These are phyloP conservation scores for Podila epigama DNA, from an alignment of 192 early-diverging fungal genomes.

Conservation along the genomic window DNA sequence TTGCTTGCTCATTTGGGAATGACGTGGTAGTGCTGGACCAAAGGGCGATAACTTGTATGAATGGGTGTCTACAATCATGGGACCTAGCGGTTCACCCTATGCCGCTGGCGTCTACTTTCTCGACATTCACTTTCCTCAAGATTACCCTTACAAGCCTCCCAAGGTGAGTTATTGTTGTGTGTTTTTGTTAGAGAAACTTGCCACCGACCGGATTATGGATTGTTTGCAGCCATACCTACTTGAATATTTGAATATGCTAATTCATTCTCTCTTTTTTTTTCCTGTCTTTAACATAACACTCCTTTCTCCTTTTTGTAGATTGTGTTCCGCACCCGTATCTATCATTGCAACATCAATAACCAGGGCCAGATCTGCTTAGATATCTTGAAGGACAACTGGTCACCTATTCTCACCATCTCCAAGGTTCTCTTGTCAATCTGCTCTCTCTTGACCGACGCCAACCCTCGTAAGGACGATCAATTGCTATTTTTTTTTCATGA, in stretches of 20 bases:
- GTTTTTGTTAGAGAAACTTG: neutral
- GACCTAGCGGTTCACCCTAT: conserved; percentile 91
- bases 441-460: conserved; percentile 92
- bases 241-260: neutral
- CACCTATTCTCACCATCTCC: conserved; percentile 92
- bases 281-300: neutral
- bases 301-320: conserved; percentile 55
- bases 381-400: conserved; percentile 98
- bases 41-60: conserved; percentile 97
- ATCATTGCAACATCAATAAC: conserved; percentile 97
- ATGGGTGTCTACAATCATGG: conserved; percentile 94
- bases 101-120: conserved; percentile 92
- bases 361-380: conserved; percentile 93
- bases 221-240: no score
- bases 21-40: conserved; percentile 86
- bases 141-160: conserved; percentile 97
- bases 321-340: conserved; percentile 91
- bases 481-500: neutral
- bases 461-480: conserved; percentile 74
- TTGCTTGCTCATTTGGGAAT: no score
- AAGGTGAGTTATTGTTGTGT: conserved; percentile 59
- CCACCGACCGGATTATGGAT: no score
- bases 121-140: conserved; percentile 90
- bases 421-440: conserved; percentile 96
- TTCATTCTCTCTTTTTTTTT: neutral